These are phyloP conservation scores for Fusarium incarnatum DNA, from an alignment of 2,329 filamentous ascomycete species.

Conservation along the genomic window DNA sequence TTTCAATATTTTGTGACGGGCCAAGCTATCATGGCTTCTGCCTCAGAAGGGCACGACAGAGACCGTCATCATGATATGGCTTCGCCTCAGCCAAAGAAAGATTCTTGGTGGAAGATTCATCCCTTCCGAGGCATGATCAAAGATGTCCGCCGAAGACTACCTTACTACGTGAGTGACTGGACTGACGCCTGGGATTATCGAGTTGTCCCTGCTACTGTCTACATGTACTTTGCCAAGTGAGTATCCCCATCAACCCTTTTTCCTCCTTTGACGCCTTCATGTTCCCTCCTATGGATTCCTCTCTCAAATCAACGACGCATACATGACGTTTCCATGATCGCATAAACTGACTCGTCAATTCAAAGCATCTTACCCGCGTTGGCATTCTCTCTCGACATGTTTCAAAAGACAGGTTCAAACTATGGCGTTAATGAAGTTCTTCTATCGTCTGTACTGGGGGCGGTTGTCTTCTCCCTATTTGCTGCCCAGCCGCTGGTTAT, in stretches of 20 bases:
- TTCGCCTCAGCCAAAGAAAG: constrained; percentile 16
- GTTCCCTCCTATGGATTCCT: not conserved
- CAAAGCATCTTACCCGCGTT: constrained; percentile 84
- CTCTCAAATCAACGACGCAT: not conserved
- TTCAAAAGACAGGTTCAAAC: constrained; percentile 84
- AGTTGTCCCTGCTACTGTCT: constrained; percentile 86
- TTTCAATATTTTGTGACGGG: not conserved
- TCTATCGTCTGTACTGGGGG: constrained; percentile 84
- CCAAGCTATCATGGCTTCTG: constrained; percentile 19
- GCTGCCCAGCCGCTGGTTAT: constrained; percentile 90
- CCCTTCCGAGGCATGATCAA: constrained; percentile 84
- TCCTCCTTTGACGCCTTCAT: not conserved
- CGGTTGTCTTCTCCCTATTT: constrained; percentile 82
- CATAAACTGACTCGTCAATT: constrained; percentile 27
- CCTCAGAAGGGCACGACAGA: constrained; percentile 20
- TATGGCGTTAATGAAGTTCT: constrained; percentile 94
- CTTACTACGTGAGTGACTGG: constrained; percentile 87
- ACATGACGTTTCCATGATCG: not conserved
- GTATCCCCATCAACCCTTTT: constrained; percentile 31
- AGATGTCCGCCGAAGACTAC: constrained; percentile 78
- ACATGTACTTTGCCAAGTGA: constrained; percentile 97
- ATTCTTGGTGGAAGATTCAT: constrained; percentile 77
- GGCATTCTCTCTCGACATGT: constrained; percentile 94
- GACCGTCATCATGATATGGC: not conserved
- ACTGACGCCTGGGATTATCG: constrained; percentile 90